These are phyloP conservation scores for Colletotrichum phormii DNA, from an alignment of 2,329 filamentous ascomycete genomes.

Conservation along the genomic window DNA sequence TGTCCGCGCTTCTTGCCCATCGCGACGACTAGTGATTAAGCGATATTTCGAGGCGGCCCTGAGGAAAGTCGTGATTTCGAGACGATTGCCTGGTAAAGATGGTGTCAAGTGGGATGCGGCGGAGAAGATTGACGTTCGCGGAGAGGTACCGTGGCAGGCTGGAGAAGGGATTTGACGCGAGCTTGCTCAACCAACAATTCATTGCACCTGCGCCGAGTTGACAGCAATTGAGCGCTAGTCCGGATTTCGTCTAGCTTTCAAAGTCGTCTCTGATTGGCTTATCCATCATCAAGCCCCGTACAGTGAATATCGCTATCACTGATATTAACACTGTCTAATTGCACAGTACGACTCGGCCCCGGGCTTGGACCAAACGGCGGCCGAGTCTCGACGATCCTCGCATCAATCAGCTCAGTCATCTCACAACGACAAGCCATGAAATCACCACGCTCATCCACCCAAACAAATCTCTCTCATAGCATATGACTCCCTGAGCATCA, in stretches of 20 bases:
- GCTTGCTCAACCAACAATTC: conserved; percentile 17
- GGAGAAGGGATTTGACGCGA: conserved; percentile 37
- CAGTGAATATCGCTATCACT: accelerated
- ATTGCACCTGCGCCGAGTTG: conserved; percentile 15
- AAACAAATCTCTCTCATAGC: not conserved
- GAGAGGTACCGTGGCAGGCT: conserved; percentile 12
- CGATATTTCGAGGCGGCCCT: no score
- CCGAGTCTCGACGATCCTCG: no score
- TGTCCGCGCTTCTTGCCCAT: conserved; percentile 92
- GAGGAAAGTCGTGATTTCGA: not conserved
- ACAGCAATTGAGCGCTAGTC: conserved; percentile 22
- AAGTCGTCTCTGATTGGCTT: not conserved
- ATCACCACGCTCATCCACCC: not conserved
- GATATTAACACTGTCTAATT: not conserved
- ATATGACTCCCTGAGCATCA: not conserved
- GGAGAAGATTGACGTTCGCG: conserved; percentile 14
- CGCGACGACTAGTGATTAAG: conserved; percentile 21
- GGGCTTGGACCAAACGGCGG: not conserved
- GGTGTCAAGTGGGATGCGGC: conserved; percentile 11
- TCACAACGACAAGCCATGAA: not conserved
- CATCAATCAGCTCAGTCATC: not conserved
- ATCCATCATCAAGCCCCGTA: accelerated
- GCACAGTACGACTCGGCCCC: not conserved
- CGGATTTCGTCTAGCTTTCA: accelerated
- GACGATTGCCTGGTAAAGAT: not conserved